Percentiles rank a stretch among this genome's conserved stretches.
Conservation (phyloP, 345 rosid species). For the Corymbia maculata region DNA sequence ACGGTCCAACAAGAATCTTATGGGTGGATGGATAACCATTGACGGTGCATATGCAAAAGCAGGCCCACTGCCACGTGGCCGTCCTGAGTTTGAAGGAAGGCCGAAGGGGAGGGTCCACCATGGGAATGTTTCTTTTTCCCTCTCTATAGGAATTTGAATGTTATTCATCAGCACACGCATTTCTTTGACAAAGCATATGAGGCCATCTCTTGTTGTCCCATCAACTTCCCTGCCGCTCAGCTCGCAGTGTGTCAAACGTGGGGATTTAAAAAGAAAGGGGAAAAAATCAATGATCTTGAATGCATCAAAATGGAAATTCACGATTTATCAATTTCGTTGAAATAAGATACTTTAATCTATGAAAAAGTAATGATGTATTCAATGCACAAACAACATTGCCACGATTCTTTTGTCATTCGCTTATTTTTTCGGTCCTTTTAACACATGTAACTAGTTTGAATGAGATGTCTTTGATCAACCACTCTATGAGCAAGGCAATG, state of each 20-base stretch:
- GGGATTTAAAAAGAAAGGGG: neutral
- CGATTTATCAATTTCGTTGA: neutral
- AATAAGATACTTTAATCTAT: neutral
- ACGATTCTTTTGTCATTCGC: neutral
- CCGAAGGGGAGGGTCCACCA: neutral
- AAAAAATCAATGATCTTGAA: neutral
- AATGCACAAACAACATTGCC: neutral
- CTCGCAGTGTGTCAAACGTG: neutral
- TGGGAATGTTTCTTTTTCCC: neutral
- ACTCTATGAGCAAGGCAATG: neutral
- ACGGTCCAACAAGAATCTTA: neutral
- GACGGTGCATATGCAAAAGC: neutral
- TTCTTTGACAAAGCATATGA: neutral
- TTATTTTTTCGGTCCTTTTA: neutral
- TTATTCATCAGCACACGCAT: neutral
- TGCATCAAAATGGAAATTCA: neutral
- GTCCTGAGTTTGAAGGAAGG: neutral
- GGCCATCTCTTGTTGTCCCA: neutral
- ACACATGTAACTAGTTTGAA: neutral
- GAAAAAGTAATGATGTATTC: neutral
- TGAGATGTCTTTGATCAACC: neutral
- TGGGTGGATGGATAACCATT: neutral
- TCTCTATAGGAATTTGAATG: neutral
- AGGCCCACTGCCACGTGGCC: neutral
- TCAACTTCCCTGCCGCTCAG: neutral